Percentiles rank a stretch among this genome's conserved stretches.
Conservation (phyloP, 768 basidiomycete genomes). For the Serendipita vermifera region DNA sequence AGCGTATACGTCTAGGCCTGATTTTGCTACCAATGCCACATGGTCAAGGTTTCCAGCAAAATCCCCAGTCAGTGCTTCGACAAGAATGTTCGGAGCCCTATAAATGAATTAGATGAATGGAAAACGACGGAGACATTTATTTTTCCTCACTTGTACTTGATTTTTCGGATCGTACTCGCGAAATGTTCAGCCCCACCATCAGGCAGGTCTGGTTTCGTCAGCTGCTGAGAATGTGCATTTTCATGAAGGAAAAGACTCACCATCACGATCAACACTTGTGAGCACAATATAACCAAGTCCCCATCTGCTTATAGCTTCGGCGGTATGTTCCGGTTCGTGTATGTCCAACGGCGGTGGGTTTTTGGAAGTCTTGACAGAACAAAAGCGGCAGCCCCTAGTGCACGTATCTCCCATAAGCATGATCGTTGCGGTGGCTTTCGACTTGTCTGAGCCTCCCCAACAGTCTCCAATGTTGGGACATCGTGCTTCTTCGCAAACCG, state of each 20-base stretch:
- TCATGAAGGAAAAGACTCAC: conserved; percentile 31
- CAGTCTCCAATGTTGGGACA: conserved; percentile 99
- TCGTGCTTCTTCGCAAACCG: conserved; percentile 96
- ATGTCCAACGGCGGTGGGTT: conserved; percentile 83
- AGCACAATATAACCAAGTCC: conserved; percentile 95
- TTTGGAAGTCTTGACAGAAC: conserved; percentile 88
- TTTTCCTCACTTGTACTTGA: conserved; percentile 76
- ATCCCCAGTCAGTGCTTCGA: conserved; percentile 93
- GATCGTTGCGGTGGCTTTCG: conserved; percentile 90
- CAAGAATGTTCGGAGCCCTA: conserved; percentile 88
- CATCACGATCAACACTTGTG: conserved; percentile 93
- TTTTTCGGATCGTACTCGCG: conserved; percentile 86
- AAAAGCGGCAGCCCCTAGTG: conserved; percentile 94
- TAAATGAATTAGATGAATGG: neutral
- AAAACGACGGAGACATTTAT: neutral
- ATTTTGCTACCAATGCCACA: conserved; percentile 73
- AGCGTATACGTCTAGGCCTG: conserved; percentile 94
- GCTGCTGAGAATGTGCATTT: neutral
- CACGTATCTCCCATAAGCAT: conserved; percentile 99
- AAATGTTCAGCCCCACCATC: conserved; percentile 93
- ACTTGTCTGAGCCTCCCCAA: conserved; percentile 79
- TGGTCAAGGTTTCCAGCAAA: conserved; percentile 68
- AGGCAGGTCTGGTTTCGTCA: conserved; percentile 49
- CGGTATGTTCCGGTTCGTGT: conserved; percentile 95
- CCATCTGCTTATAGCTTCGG: conserved; percentile 96